Percentiles rank a stretch among this genome's conserved stretches.
Evolutionary conservation across 192 early-diverging fungal genomes (phyloP).

Genomic region (Coemansia sp.): DNA sequence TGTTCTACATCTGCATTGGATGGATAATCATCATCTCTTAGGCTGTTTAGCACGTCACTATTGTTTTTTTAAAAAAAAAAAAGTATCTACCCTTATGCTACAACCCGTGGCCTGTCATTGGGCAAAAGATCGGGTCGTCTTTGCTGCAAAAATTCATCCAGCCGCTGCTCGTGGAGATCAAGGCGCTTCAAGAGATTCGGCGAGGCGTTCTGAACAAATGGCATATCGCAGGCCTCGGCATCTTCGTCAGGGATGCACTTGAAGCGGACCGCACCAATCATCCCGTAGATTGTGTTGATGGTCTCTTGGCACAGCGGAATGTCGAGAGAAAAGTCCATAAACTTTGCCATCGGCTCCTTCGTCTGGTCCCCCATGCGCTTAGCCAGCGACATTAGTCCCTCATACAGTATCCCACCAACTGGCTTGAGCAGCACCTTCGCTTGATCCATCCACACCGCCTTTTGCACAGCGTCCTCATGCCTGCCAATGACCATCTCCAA

Average conservation of each 20-base stretch:
- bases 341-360: slow-evolving; percentile 11
- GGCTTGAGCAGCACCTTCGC: slow-evolving; percentile 4
- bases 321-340: slow-evolving; percentile 28
- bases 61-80: slow-evolving; percentile 4
- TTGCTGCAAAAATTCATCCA: slow-evolving; percentile 16
- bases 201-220: slow-evolving; percentile 27
- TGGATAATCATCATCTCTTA: slow-evolving; percentile 88
- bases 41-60: background rate
- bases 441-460: background rate
- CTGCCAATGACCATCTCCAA: slow-evolving; percentile 35
- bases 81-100: background rate
- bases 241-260: slow-evolving; percentile 15
- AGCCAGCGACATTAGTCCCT: background rate
- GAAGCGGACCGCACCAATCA: slow-evolving; percentile 17
- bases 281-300: slow-evolving; percentile 32
- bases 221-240: slow-evolving; percentile 15
- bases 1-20: slow-evolving; percentile 93
- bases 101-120: background rate
- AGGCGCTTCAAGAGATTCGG: slow-evolving; percentile 20
- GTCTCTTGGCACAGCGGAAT: slow-evolving; percentile 41
- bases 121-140: slow-evolving; percentile 39
- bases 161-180: slow-evolving; percentile 30
- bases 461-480: slow-evolving; percentile 15
- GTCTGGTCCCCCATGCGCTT: background rate
- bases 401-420: background rate